A percentile compares a stretch with the other conserved stretches of the same genome.
These are phyloP conservation scores for Albophoma yamanashiensis DNA, from an alignment of 2,329 filamentous ascomycete genomes.

Conservation along the genomic window DNA sequence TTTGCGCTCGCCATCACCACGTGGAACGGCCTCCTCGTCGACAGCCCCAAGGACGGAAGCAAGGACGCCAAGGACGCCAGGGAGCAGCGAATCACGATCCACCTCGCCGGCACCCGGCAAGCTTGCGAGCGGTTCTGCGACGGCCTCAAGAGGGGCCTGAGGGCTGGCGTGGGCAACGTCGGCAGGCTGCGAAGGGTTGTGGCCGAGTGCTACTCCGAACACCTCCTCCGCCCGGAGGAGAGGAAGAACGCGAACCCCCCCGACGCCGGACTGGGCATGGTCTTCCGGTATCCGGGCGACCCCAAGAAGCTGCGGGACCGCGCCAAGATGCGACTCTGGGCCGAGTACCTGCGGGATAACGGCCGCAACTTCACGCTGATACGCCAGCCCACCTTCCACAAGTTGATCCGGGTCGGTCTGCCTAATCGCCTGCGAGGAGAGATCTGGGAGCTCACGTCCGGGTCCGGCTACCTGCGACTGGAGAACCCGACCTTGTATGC, in stretches of 20 bases:
- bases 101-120: slow-evolving; percentile 79
- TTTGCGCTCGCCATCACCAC: slow-evolving; percentile 93
- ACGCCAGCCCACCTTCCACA: slow-evolving; percentile 94
- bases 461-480: slow-evolving; percentile 78
- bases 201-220: slow-evolving; percentile 84
- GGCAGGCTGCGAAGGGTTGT: slow-evolving; percentile 74
- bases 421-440: slow-evolving; percentile 89
- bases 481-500: slow-evolving; percentile 75
- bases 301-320: slow-evolving; percentile 85
- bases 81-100: slow-evolving; percentile 83
- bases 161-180: slow-evolving; percentile 80
- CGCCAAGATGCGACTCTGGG: slow-evolving; percentile 96
- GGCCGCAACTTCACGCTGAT: slow-evolving; percentile 87
- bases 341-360: slow-evolving; percentile 91
- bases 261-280: slow-evolving; percentile 86
- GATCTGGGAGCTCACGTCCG: slow-evolving; percentile 91
- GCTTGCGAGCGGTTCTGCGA: slow-evolving; percentile 95
- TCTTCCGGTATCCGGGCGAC: slow-evolving; percentile 93
- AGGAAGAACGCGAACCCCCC: slow-evolving; percentile 50
- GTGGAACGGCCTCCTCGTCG: slow-evolving; percentile 67
- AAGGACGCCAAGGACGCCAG: slow-evolving; percentile 33
- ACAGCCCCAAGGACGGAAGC: slow-evolving; percentile 33
- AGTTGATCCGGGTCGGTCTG: slow-evolving; percentile 88
- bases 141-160: slow-evolving; percentile 79
- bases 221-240: slow-evolving; percentile 54